Conservation (phyloP, 768 basidiomycete species). For the Psilocybe azurescens region DNA sequence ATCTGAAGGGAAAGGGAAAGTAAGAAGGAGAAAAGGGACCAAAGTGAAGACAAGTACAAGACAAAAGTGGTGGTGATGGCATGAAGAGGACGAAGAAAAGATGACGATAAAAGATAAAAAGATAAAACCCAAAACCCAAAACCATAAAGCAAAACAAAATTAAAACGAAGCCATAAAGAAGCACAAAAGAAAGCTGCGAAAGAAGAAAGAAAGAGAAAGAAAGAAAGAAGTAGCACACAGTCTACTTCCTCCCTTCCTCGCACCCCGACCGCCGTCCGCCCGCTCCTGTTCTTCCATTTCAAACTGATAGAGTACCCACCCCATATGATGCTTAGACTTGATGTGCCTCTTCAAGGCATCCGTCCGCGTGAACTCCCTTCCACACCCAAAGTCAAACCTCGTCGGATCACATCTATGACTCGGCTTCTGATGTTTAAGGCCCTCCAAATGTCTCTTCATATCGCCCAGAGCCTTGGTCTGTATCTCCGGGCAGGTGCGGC, state of each 20-base stretch:
- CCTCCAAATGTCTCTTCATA: background rate
- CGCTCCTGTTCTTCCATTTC: no score
- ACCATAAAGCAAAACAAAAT: no score
- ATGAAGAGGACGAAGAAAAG: background rate
- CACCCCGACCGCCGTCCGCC: no score
- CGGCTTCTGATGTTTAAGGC: background rate
- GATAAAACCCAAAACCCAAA: no score
- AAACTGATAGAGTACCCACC: background rate
- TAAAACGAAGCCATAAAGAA: no score
- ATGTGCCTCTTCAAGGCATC: background rate
- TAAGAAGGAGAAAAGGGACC: no score
- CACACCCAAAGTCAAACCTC: background rate
- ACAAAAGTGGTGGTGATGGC: no score
- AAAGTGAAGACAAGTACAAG: no score
- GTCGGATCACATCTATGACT: background rate
- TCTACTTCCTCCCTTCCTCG: background rate
- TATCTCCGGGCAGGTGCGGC: background rate
- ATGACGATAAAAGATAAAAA: background rate
- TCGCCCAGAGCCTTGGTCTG: background rate
- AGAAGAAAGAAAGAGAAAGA: background rate
- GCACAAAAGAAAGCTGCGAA: background rate
- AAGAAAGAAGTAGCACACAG: background rate
- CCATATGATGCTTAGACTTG: background rate
- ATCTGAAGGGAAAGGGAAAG: no score
- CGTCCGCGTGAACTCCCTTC: background rate